Evolutionary conservation across 768 basidiomycete genomes (phyloP).

Genomic region (Boletus tylopilopsis): DNA sequence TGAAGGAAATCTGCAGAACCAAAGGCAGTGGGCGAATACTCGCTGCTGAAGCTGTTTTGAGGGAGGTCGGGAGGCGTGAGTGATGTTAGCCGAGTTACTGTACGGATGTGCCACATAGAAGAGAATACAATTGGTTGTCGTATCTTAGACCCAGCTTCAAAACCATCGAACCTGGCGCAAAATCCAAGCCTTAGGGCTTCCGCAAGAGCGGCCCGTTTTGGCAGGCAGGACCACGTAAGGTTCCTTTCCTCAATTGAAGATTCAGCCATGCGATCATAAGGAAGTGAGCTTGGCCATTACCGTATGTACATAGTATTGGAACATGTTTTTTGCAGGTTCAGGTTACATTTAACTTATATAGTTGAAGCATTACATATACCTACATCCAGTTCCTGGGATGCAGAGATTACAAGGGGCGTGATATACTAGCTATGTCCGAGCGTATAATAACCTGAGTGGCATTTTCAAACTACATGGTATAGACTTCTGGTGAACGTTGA

Average conservation of each 20-base stretch:
- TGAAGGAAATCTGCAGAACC: background rate
- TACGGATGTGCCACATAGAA: no score
- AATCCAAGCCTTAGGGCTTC: no score
- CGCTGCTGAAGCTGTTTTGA: background rate
- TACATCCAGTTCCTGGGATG: conserved; percentile 25
- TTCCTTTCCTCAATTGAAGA: no score
- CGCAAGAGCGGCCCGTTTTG: no score
- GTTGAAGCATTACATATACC: background rate
- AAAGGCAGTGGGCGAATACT: conserved; percentile 4
- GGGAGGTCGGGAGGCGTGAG: background rate
- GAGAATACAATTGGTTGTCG: no score
- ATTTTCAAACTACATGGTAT: background rate
- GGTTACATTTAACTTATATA: background rate
- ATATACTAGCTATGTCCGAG: background rate
- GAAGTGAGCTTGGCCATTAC: background rate
- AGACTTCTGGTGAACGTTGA: no score
- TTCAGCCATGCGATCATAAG: no score
- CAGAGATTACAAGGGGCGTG: conserved; percentile 1
- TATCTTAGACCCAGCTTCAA: no score
- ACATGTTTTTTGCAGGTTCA: background rate
- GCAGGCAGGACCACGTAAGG: no score
- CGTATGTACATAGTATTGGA: no score
- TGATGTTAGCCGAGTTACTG: background rate
- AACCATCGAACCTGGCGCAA: no score
- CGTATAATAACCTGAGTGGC: background rate